Base-by-base conservation (phyloP, 139 green algal genomes). In the Mesostigma viride region DNA sequence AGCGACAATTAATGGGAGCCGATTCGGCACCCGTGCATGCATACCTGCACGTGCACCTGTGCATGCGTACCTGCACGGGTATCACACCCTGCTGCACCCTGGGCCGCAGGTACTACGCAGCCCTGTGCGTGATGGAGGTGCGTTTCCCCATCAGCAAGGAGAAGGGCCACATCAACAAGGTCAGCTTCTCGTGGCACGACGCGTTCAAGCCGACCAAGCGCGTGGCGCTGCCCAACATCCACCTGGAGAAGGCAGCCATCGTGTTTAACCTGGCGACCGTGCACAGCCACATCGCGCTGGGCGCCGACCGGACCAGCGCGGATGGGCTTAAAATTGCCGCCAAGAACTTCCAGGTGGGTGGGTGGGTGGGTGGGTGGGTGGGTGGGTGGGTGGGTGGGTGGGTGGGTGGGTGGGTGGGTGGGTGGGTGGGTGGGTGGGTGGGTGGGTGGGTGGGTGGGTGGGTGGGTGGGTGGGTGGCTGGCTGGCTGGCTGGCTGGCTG, bases 241-340 rank as follows among this genome's bases (percentile, higher is more conserved):
- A 95, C 76, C 91, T 91, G 57, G 91, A 97, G 68, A 95, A 95
- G 74, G 88, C 91, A 0, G 75, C 82, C 3, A 74, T 96, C n/a
- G 58, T 91, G 32, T 97, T 97, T 81, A 97, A 97, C 79, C 58
- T 96, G 28, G 91, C 60, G 0, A 84, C 89, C 0, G 70, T 87
- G 36, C 33, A 89, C 8, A 84, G 71, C n/a, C 90, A 96, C 79
- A 56, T 82, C 56, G 91, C 65, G 24, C 57, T 95, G 35, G 72
- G 66, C 0, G 77, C 68, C 28, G 88, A 97, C 76, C 74, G 87
- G 1, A 79, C 72, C 22, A 84, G 77, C 1, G 65, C 83, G 0
- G 65, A 80, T 0, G 91, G 90, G 20, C 74, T 94, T 31, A 91
- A 86, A 40, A 62, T 82, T n/a, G 89, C 86, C 1, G 77, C 69